Percentiles rank a stretch among this genome's conserved stretches.
Conservation (phyloP, 306 rosid genomes). For the Leucaena leucocephala region DNA sequence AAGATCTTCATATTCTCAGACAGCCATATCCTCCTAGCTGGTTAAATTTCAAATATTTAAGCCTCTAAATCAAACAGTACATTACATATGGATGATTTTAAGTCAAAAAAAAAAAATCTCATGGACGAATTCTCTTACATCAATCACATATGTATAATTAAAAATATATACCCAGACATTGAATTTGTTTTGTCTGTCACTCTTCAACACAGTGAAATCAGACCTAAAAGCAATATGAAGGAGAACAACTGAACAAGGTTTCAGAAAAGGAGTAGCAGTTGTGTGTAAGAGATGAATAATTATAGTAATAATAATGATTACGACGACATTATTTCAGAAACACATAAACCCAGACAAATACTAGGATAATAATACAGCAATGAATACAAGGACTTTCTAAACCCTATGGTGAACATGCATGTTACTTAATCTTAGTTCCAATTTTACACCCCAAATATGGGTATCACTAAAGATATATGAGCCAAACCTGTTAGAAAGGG, state of each 20-base stretch:
- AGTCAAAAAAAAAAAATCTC: not conserved
- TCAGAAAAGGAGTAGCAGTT: not conserved
- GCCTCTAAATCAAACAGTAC: not conserved
- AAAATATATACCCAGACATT: not conserved
- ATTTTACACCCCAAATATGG: not conserved
- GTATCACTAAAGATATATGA: not conserved
- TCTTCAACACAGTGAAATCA: not conserved
- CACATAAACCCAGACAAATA: no score
- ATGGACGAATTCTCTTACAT: not conserved
- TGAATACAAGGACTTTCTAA: not conserved
- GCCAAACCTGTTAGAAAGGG: constrained; percentile 8
- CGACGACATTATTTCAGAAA: no score
- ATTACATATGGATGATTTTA: not conserved
- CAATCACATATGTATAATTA: not conserved
- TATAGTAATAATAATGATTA: not conserved
- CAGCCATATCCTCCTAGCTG: not conserved
- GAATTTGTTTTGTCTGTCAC: no score
- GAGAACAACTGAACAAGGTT: not conserved
- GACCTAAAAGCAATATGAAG: not conserved
- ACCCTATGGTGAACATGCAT: not conserved
- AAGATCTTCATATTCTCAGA: not conserved
- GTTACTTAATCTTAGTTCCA: constrained; percentile 10
- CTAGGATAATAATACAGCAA: not conserved
- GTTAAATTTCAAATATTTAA: not conserved
- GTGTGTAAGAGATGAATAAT: not conserved